Evolutionary conservation across 352 stramenopile species (phyloP).

Genomic region (Peronospora destructor): DNA sequence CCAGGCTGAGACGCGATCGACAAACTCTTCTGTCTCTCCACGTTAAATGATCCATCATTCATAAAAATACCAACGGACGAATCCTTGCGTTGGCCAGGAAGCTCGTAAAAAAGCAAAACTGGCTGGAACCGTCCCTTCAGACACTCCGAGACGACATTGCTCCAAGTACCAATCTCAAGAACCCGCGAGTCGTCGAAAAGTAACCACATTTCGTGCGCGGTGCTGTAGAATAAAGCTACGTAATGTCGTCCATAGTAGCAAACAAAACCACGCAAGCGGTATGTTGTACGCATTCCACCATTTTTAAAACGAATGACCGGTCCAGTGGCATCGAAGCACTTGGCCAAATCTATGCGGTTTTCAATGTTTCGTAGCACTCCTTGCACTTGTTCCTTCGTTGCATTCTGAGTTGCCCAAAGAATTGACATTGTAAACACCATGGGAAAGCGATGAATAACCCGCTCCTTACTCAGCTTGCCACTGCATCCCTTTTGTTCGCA

Average conservation of each 20-base stretch:
- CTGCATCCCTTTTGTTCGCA: slow-evolving; percentile 53
- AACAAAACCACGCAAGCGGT: slow-evolving; percentile 72
- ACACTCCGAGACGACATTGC: slow-evolving; percentile 66
- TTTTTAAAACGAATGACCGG: slow-evolving; percentile 67
- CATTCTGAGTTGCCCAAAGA: slow-evolving; percentile 65
- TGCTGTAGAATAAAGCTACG: slow-evolving; percentile 80
- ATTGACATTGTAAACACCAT: slow-evolving; percentile 84
- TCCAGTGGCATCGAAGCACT: slow-evolving; percentile 62
- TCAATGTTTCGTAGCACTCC: slow-evolving; percentile 55
- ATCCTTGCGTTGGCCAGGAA: slow-evolving; percentile 75
- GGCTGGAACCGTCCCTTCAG: slow-evolving; percentile 79
- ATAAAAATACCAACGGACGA: slow-evolving; percentile 66
- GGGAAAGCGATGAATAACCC: slow-evolving; percentile 75
- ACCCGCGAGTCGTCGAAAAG: slow-evolving; percentile 81
- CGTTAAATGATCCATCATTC: slow-evolving; percentile 23
- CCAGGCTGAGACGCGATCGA: slow-evolving; percentile 48
- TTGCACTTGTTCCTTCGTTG: slow-evolving; percentile 71
- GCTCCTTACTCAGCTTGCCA: slow-evolving; percentile 66
- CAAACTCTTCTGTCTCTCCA: slow-evolving; percentile 46
- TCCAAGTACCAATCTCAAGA: slow-evolving; percentile 67
- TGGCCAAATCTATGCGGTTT: slow-evolving; percentile 64
- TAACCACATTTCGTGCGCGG: slow-evolving; percentile 81
- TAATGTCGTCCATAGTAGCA: slow-evolving; percentile 85
- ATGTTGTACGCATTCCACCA: slow-evolving; percentile 63
- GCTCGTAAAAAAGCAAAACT: slow-evolving; percentile 79